These are phyloP conservation scores for Sequoia sempervirens DNA, from an alignment of 75 land plant species.

Conservation along the genomic window DNA sequence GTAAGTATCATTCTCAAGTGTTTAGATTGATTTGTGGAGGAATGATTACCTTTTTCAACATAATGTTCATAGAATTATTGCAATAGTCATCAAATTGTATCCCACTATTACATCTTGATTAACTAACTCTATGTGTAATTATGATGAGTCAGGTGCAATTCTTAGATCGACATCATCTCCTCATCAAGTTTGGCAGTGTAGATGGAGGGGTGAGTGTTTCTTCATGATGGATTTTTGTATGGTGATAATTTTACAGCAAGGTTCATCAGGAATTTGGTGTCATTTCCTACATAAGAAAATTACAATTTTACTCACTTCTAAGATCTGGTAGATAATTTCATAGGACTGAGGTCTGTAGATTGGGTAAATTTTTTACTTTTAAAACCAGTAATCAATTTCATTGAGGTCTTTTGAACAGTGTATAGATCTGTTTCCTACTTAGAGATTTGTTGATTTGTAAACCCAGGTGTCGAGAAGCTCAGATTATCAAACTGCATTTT, in stretches of 20 bases:
- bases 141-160: constrained; percentile 73
- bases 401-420: background rate
- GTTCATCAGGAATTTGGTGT: background rate
- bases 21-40: background rate
- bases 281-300: background rate
- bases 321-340: background rate
- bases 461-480: constrained; percentile 60
- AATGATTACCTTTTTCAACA: background rate
- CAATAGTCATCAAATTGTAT: background rate
- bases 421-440: constrained; percentile 2
- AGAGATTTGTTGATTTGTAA: too few relatives aligned
- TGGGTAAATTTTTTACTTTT: background rate
- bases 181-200: constrained; percentile 94
- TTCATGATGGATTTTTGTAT: background rate
- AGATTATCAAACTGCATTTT: constrained; percentile 79
- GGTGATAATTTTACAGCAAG: background rate
- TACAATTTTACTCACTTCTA: background rate
- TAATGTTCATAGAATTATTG: background rate
- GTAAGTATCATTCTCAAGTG: constrained; percentile 26
- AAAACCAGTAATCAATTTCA: background rate
- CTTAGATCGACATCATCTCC: constrained; percentile 84
- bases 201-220: constrained; percentile 80
- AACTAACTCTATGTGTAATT: background rate
- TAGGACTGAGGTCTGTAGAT: background rate
- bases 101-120: background rate